A percentile compares a stretch with the other conserved stretches of the same genome.
Evolutionary conservation across 2,329 filamentous ascomycete species (phyloP).

Genomic region (Beauveria sp.): DNA sequence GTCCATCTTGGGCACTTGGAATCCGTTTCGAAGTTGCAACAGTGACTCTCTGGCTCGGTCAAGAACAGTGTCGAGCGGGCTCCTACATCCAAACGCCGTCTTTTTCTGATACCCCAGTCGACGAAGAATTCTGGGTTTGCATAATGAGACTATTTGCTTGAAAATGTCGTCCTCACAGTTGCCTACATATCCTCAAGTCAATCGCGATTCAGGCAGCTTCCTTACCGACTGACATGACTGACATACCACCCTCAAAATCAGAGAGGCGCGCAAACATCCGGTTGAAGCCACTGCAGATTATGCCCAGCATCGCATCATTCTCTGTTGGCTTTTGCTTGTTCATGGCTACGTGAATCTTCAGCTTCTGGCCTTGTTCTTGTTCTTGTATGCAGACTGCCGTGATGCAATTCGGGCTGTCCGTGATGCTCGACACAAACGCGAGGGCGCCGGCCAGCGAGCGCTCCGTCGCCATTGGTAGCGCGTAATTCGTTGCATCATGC

Average conservation of each 20-base stretch:
- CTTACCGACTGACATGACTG: background rate
- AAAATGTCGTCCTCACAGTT: background rate
- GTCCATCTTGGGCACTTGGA: background rate
- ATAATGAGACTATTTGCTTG: background rate
- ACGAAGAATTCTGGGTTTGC: background rate
- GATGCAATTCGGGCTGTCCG: background rate
- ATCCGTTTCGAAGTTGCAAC: background rate
- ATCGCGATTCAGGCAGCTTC: background rate
- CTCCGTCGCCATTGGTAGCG: background rate
- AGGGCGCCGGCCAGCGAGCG: background rate
- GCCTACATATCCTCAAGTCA: background rate
- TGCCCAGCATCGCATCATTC: background rate
- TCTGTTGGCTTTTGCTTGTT: background rate
- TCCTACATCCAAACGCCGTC: background rate
- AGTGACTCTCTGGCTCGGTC: background rate
- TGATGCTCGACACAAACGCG: background rate
- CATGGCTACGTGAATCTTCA: background rate
- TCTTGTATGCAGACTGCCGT: slow-evolving; percentile 3
- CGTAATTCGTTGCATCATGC: background rate
- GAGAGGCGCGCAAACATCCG: background rate
- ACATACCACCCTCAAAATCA: background rate
- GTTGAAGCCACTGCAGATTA: background rate
- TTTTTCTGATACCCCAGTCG: background rate
- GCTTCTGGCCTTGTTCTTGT: too few relatives aligned
- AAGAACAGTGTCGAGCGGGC: background rate